These are phyloP conservation scores for Anthostomella pinea DNA, from an alignment of 2,329 filamentous ascomycete species.

Conservation along the genomic window DNA sequence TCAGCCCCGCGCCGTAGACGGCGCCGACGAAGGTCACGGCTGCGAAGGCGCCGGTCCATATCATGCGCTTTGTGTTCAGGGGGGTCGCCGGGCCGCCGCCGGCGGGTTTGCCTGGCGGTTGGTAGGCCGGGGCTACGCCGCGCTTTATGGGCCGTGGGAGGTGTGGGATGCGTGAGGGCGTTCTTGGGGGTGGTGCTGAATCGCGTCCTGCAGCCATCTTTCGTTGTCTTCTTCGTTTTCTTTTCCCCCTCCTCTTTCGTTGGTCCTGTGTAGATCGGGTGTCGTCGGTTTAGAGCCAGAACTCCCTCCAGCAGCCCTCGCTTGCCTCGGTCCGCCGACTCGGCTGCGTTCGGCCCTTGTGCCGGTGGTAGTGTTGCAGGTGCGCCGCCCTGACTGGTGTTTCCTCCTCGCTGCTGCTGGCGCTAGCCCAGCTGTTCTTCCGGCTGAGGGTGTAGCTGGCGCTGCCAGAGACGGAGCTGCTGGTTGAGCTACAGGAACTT, in stretches of 20 bases:
- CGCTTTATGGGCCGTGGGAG: too few relatives aligned
- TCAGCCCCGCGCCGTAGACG: conserved; percentile 48
- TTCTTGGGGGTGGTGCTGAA: too few relatives aligned
- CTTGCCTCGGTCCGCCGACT: conserved; percentile 9
- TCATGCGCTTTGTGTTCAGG: conserved; percentile 19
- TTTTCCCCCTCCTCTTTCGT: too few relatives aligned
- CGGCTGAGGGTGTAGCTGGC: conserved; percentile 3
- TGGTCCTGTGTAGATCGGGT: too few relatives aligned
- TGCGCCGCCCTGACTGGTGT: too few relatives aligned
- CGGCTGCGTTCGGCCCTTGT: too few relatives aligned
- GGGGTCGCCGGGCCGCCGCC: conserved; percentile 7
- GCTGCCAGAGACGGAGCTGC: background rate
- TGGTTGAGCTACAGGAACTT: conserved; percentile 5
- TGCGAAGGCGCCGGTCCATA: conserved; percentile 42
- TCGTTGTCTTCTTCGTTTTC: too few relatives aligned
- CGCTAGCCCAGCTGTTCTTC: background rate
- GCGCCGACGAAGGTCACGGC: conserved; percentile 46
- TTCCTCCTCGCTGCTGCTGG: conserved; percentile 8
- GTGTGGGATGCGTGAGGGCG: background rate
- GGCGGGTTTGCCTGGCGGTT: conserved; percentile 2
- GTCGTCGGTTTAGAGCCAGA: conserved; percentile 13
- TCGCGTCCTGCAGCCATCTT: too few relatives aligned
- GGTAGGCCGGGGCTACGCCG: too few relatives aligned
- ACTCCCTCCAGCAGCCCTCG: conserved; percentile 20
- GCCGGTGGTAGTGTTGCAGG: background rate